Base-by-base conservation (phyloP, 345 rosid genomes). In the Isatis tinctoria region DNA sequence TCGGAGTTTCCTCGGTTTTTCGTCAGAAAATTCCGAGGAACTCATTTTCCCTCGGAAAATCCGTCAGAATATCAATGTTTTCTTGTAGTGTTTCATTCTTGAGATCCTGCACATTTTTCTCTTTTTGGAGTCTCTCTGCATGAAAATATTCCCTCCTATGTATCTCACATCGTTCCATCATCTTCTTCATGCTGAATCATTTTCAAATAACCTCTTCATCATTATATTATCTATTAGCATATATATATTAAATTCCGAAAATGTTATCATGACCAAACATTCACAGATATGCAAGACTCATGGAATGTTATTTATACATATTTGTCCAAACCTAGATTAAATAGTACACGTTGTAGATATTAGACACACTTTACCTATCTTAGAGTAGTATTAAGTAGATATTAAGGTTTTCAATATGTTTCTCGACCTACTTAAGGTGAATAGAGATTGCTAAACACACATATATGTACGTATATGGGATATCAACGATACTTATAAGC, bases 51-150 rank as follows among this genome's bases (percentile, higher is more conserved):
- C n/a, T n/a, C n/a, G n/a, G n/a, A n/a, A n/a, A n/a, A n/a, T n/a
- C n/a, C n/a, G n/a, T n/a, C n/a, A n/a, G n/a, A n/a, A n/a, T n/a
- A n/a, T n/a, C n/a, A n/a, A n/a, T n/a, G n/a, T n/a, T n/a, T n/a
- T n/a, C n/a, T n/a, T n/a, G n/a, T n/a, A n/a, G n/a, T n/a, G n/a
- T 53, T 70, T 88, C 91, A 7, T 69, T 45, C 80, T 69, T 83
- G 52, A 77, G 58, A 47, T 78, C 80, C 81, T 87, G 85, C 86
- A 81, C 56, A 53, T 32, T 10, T 64, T 64, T 30, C 63, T 64
- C 43, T 20, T 40, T 64, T 52, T 40, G 70, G 54, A 53, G 18
- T 60, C 60, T 70, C 37, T 70, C 59, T 36, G 37, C 39, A 3
- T 4, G 28, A 36, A 59, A 47, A 60, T 24, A 11, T 30, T 80